These are phyloP conservation scores for Xylaria polymorpha DNA, from an alignment of 2,329 filamentous ascomycete species.

Conservation along the genomic window DNA sequence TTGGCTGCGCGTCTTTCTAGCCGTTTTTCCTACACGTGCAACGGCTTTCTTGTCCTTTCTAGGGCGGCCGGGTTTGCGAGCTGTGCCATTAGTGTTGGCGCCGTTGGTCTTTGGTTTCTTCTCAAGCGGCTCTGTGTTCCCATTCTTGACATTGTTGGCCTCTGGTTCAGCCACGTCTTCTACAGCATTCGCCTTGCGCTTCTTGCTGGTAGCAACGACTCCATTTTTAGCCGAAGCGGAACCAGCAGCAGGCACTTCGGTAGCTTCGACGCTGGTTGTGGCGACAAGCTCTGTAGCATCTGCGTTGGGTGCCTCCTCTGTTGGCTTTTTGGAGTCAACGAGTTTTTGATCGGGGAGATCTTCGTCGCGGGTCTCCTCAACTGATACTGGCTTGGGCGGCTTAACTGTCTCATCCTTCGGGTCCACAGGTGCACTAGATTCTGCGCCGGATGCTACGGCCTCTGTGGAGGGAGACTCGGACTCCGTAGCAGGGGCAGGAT, in stretches of 20 bases:
- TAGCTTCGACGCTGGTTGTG: constrained; percentile 20
- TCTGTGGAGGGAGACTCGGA: constrained; percentile 25
- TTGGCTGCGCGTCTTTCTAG: constrained; percentile 56
- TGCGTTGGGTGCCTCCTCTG: constrained; percentile 38
- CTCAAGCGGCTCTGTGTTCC: constrained; percentile 47
- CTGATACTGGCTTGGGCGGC: constrained; percentile 46
- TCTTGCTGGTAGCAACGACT: constrained; percentile 40
- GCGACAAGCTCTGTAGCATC: constrained; percentile 27
- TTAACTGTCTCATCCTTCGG: constrained; percentile 42
- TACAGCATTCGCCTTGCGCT: constrained; percentile 45
- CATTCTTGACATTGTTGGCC: constrained; percentile 25
- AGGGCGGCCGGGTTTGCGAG: constrained; percentile 52
- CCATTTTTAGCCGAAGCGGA: constrained; percentile 32
- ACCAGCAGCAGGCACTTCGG: constrained; percentile 30
- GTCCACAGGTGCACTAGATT: constrained; percentile 33
- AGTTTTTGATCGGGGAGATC: constrained; percentile 40
- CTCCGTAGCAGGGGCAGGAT: constrained; percentile 32
- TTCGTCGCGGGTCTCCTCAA: constrained; percentile 48
- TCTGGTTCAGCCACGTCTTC: constrained; percentile 35
- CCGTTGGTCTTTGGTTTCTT: constrained; percentile 58
- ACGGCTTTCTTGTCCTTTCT: constrained; percentile 51
- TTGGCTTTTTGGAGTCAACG: constrained; percentile 38
- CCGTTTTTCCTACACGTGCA: constrained; percentile 51
- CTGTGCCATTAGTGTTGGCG: constrained; percentile 42
- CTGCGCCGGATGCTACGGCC: constrained; percentile 34